These are phyloP conservation scores for Dentipellis fragilis DNA, from an alignment of 768 basidiomycete species.

Conservation along the genomic window DNA sequence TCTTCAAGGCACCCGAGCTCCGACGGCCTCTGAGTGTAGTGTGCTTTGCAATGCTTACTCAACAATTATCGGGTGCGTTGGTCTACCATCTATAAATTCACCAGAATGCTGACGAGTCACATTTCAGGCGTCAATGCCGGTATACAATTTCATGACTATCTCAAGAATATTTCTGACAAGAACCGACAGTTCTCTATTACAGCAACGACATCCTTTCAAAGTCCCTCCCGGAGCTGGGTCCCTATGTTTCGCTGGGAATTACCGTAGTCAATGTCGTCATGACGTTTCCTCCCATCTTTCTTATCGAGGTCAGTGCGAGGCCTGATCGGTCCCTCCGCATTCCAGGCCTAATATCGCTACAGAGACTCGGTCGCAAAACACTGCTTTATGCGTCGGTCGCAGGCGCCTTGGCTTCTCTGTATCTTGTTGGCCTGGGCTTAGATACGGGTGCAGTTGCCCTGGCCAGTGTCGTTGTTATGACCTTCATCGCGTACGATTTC, in stretches of 20 bases:
- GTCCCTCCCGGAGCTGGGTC: conserved; percentile 67
- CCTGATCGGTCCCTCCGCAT: not conserved
- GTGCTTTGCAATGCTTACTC: conserved; percentile 62
- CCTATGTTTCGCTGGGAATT: conserved; percentile 77
- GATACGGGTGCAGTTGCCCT: conserved; percentile 47
- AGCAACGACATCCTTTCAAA: conserved; percentile 80
- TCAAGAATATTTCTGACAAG: not conserved
- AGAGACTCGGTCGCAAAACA: conserved; percentile 67
- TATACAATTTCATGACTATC: conserved; percentile 14
- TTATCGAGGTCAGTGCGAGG: conserved; percentile 63
- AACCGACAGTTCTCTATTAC: conserved; percentile 68
- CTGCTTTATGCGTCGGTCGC: conserved; percentile 57
- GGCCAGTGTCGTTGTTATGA: conserved; percentile 64
- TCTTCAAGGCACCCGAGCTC: conserved; percentile 40
- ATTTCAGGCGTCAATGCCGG: conserved; percentile 66
- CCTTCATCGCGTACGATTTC: conserved; percentile 63
- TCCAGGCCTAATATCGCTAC: not conserved
- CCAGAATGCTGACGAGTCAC: not conserved
- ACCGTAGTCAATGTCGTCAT: conserved; percentile 74
- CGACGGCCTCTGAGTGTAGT: conserved; percentile 56
- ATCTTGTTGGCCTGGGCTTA: conserved; percentile 62
- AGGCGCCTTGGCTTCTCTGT: conserved; percentile 57
- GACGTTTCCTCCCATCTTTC: conserved; percentile 79
- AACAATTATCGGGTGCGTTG: conserved; percentile 58
- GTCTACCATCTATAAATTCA: not conserved